Percentiles rank a stretch among this genome's conserved stretches.
phyloP scores from a whole-genome alignment of 495 filamentous ascomycete species.

The Daldinia concentrica region DNA sequence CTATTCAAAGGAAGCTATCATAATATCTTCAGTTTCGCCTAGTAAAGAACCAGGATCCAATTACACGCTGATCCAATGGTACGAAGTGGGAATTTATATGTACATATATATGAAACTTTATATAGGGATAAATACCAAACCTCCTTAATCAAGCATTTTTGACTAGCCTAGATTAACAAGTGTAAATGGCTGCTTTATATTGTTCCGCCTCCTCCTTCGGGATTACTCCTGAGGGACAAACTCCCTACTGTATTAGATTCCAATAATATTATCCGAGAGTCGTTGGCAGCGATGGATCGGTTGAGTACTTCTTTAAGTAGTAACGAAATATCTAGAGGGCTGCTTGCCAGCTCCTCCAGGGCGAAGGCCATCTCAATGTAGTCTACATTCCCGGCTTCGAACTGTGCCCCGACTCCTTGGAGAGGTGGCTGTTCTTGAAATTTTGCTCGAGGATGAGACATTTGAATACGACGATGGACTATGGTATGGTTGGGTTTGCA shows the following conservation, averaged over 20 bases:
- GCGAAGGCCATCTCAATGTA: background rate
- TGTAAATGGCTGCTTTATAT: too few species aligned
- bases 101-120: too few species aligned
- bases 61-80: too few species aligned
- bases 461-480: background rate
- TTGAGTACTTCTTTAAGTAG: conserved; percentile 9
- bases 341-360: conserved; percentile 5
- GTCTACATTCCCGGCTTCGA: background rate
- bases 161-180: too few species aligned
- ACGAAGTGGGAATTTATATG: too few species aligned
- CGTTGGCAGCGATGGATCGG: conserved; percentile 3
- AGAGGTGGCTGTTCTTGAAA: conserved; percentile 6
- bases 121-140: too few species aligned
- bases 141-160: too few species aligned
- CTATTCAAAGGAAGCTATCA: too few species aligned
- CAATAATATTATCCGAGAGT: background rate
- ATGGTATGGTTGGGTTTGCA: background rate
- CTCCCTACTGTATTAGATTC: background rate
- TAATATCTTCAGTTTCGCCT: too few species aligned
- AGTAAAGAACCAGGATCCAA: too few species aligned
- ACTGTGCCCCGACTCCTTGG: conserved; percentile 26
- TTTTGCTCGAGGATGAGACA: background rate
- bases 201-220: background rate
- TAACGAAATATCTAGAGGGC: background rate
- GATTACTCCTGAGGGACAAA: background rate